These are phyloP conservation scores for Epichloe sylvatica DNA, from an alignment of 2,329 filamentous ascomycete species.

Conservation along the genomic window DNA sequence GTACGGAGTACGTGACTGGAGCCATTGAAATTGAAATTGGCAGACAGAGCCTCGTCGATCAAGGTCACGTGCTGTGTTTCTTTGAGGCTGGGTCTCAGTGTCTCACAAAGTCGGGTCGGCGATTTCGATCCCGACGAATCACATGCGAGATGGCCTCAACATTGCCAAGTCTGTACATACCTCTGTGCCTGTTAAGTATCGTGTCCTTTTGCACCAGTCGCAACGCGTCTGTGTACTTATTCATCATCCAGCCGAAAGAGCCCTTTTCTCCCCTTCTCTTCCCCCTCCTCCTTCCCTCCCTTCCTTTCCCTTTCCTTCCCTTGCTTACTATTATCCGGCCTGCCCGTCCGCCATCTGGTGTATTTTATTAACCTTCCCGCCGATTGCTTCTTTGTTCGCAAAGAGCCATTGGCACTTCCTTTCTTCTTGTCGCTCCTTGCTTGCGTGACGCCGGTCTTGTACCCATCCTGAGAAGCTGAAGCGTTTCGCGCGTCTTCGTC, in stretches of 20 bases:
- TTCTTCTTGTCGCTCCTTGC: slow-evolving; percentile 25
- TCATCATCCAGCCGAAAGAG: neutral
- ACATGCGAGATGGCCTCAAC: slow-evolving; percentile 14
- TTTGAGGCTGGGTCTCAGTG: neutral
- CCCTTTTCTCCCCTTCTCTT: slow-evolving; percentile 6
- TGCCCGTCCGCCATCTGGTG: neutral
- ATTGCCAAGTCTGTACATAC: too few species aligned
- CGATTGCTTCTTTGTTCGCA: neutral
- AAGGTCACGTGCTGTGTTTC: slow-evolving; percentile 5
- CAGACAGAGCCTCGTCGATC: too few species aligned
- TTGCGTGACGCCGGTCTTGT: slow-evolving; percentile 5
- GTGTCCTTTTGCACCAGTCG: neutral
- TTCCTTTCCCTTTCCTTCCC: slow-evolving; percentile 7
- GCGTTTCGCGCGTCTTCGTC: neutral
- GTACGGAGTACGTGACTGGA: too few species aligned
- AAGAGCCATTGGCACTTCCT: slow-evolving; percentile 9
- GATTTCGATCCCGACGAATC: slow-evolving; percentile 14
- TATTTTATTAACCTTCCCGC: slow-evolving; percentile 11
- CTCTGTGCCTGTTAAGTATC: neutral
- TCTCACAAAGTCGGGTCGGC: neutral
- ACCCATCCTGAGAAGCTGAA: neutral
- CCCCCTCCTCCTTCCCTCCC: slow-evolving; percentile 8
- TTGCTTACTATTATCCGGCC: slow-evolving; percentile 13
- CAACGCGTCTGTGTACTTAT: neutral
- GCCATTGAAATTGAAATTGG: too few species aligned